Conservation (phyloP, 176 grass and related monocot species). For the Miscanthus lutarioriparius region DNA sequence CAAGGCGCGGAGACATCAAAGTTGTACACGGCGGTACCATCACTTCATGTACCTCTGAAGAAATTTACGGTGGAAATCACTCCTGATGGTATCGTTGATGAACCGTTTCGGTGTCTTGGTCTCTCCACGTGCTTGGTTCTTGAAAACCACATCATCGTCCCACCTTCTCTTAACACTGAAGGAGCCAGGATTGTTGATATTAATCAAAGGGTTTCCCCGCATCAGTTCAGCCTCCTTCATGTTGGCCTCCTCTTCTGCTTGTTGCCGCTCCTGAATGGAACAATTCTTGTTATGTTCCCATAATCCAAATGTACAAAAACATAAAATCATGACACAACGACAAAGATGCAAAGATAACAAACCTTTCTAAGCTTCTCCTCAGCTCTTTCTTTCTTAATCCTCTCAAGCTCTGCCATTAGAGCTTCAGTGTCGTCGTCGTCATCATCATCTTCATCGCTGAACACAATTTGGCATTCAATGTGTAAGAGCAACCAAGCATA, state of each 20-base stretch:
- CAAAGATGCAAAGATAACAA: background rate
- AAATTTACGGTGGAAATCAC: conserved; percentile 96
- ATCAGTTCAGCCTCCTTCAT: conserved; percentile 89
- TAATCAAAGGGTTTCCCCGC: conserved; percentile 87
- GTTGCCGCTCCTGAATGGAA: conserved; percentile 55
- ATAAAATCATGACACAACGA: background rate
- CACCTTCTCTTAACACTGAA: conserved; percentile 97
- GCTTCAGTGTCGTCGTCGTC: conserved; percentile 80
- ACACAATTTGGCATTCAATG: conserved; percentile 13
- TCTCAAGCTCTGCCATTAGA: conserved; percentile 90
- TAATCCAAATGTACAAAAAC: background rate
- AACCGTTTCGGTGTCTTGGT: conserved; percentile 85
- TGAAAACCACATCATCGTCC: conserved; percentile 95
- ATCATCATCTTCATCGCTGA: conserved; percentile 62
- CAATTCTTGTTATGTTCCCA: background rate
- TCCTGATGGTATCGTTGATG: conserved; percentile 95
- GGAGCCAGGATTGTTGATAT: conserved; percentile 68
- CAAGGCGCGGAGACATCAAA: no score
- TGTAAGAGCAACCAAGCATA: background rate
- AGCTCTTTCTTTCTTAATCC: conserved; percentile 90
- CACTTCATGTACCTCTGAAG: conserved; percentile 98
- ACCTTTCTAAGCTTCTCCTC: conserved; percentile 92
- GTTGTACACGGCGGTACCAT: background rate
- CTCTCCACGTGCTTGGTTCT: conserved; percentile 91
- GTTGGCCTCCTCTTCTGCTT: conserved; percentile 91